These are phyloP conservation scores for Fusarium udum DNA, from an alignment of 2,329 filamentous ascomycete genomes.

Conservation along the genomic window DNA sequence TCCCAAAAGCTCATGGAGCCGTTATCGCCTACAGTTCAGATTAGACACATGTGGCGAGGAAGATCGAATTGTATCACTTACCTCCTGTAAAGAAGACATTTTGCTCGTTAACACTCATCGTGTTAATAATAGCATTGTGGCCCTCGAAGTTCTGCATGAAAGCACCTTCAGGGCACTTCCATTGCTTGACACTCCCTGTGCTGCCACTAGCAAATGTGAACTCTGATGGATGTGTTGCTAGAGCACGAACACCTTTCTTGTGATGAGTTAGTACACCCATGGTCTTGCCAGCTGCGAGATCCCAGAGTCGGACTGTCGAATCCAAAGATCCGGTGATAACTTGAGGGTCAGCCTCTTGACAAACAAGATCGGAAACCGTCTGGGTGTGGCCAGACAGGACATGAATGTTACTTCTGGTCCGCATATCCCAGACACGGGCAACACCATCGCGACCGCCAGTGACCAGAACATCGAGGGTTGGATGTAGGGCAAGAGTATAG, in stretches of 20 bases:
- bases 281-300: slow-evolving; percentile 93
- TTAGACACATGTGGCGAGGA: slow-evolving; percentile 8
- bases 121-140: slow-evolving; percentile 96
- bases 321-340: slow-evolving; percentile 95
- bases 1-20: slow-evolving; percentile 98
- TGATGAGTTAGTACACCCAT: slow-evolving; percentile 97
- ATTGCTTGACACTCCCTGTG: slow-evolving; percentile 96
- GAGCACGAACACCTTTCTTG: slow-evolving; percentile 92
- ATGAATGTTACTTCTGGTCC: slow-evolving; percentile 93
- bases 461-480: slow-evolving; percentile 91
- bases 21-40: slow-evolving; percentile 72
- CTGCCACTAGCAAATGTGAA: slow-evolving; percentile 96
- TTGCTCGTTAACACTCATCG: slow-evolving; percentile 90
- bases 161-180: slow-evolving; percentile 96
- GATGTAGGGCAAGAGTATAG: slow-evolving; percentile 92
- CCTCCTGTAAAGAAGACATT: slow-evolving; percentile 93
- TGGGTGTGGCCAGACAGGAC: slow-evolving; percentile 90
- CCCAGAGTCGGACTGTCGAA: slow-evolving; percentile 91
- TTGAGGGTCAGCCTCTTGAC: slow-evolving; percentile 96
- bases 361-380: slow-evolving; percentile 88
- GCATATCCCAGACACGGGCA: slow-evolving; percentile 97
- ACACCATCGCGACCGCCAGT: slow-evolving; percentile 96
- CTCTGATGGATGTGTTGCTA: slow-evolving; percentile 87
- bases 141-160: slow-evolving; percentile 99
- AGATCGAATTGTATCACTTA: slow-evolving; percentile 33